Evolutionary conservation across 148 eudicot genomes (phyloP).

Genomic region (Polygonum maritimum): DNA sequence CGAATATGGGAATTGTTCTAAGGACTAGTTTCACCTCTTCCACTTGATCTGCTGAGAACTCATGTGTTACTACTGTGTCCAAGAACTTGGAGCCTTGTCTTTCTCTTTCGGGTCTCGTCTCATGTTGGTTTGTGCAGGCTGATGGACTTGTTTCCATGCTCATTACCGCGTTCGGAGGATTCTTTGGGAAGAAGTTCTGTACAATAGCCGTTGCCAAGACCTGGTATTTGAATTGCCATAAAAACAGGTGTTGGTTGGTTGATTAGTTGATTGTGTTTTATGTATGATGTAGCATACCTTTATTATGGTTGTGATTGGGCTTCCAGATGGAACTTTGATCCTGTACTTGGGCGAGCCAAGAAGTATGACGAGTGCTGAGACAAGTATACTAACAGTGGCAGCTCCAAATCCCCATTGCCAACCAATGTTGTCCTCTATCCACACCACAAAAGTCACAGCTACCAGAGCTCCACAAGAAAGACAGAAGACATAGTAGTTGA

Average conservation of each 20-base stretch:
- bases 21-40: conserved; percentile 59
- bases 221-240: conserved; percentile 24
- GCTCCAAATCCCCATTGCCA: conserved; percentile 88
- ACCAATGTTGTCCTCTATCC: conserved; percentile 85
- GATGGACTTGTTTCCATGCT: conserved; percentile 26
- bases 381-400: conserved; percentile 30
- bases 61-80: conserved; percentile 33
- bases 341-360: conserved; percentile 46
- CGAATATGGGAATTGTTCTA: conserved; percentile 38
- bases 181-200: conserved; percentile 27
- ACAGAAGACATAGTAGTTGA: conserved; percentile 77
- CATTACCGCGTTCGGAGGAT: conserved; percentile 24
- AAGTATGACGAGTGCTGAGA: conserved; percentile 33
- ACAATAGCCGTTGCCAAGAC: conserved; percentile 51
- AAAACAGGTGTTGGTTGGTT: background rate
- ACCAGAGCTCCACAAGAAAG: conserved; percentile 78
- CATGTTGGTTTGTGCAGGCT: background rate
- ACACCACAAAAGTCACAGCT: conserved; percentile 82
- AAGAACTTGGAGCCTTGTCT: conserved; percentile 23
- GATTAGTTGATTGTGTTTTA: background rate
- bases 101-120: background rate
- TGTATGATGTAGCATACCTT: conserved; percentile 36
- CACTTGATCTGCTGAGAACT: conserved; percentile 50
- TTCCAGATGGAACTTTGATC: conserved; percentile 59
- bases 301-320: conserved; percentile 72